These are phyloP conservation scores for Trifolium pratense DNA, from an alignment of 306 rosid genomes.

Conservation along the genomic window DNA sequence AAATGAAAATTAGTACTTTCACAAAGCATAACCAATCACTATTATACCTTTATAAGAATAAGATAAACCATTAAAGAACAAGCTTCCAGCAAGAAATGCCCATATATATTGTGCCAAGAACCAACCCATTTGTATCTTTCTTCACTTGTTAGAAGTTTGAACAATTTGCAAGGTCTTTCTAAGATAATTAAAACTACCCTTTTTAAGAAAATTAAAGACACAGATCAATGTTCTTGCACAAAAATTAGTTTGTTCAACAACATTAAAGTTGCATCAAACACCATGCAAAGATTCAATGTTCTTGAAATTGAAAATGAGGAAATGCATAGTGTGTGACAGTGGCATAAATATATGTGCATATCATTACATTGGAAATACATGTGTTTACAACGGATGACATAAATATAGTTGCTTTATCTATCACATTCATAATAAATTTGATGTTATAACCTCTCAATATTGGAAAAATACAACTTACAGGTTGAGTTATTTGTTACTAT, in stretches of 20 bases:
- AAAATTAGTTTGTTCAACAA: slow-evolving; percentile 53
- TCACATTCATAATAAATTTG: background rate
- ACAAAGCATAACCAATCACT: slow-evolving; percentile 1
- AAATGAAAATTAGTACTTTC: slow-evolving; percentile 4
- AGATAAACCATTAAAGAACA: slow-evolving; percentile 47
- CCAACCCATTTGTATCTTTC: slow-evolving; percentile 41
- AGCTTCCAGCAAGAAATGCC: slow-evolving; percentile 45
- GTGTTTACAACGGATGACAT: background rate
- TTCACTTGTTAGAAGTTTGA: slow-evolving; percentile 30
- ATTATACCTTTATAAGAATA: slow-evolving; percentile 43
- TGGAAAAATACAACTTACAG: background rate
- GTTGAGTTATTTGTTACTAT: too few species aligned
- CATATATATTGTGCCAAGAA: slow-evolving; percentile 21
- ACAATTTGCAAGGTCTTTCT: slow-evolving; percentile 29
- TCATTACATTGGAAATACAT: background rate
- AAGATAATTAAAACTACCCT: slow-evolving; percentile 18
- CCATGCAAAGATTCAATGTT: slow-evolving; percentile 56
- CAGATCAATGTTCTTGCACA: slow-evolving; percentile 30
- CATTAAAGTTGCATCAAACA: slow-evolving; percentile 23
- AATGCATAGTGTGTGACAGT: slow-evolving; percentile 42
- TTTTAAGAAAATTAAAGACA: slow-evolving; percentile 17
- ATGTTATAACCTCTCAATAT: background rate
- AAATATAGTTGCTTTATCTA: background rate
- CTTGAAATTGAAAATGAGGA: slow-evolving; percentile 36
- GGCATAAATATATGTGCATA: too few species aligned